Percentiles rank a stretch among this genome's conserved stretches.
Conservation (phyloP, 2,329 filamentous ascomycete genomes). For the Fusarium guadeloupense region DNA sequence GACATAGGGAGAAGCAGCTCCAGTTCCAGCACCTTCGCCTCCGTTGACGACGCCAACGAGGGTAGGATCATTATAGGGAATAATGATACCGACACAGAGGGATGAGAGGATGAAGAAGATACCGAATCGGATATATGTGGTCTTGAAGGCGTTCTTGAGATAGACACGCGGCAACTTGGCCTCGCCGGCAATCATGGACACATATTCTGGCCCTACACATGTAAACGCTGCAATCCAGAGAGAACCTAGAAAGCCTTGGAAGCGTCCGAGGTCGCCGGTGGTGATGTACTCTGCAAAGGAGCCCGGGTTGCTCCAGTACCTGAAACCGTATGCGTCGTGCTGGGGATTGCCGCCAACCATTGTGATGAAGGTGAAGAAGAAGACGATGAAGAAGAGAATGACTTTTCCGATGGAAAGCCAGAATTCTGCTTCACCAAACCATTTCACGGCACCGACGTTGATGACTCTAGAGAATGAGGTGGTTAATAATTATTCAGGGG, state of each 20-base stretch:
- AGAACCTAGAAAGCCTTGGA: background rate
- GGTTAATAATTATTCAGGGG: background rate
- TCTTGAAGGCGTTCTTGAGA: slow-evolving; percentile 10
- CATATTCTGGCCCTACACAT: background rate
- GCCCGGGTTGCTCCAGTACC: slow-evolving; percentile 2
- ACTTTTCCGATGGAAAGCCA: slow-evolving; percentile 8
- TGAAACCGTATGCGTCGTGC: background rate
- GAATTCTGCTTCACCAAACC: slow-evolving; percentile 15
- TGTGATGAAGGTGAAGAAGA: slow-evolving; percentile 13
- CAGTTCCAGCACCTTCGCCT: background rate
- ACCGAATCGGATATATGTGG: background rate
- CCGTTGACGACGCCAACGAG: background rate
- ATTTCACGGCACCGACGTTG: slow-evolving; percentile 6
- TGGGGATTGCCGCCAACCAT: slow-evolving; percentile 9
- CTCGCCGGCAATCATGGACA: slow-evolving; percentile 6
- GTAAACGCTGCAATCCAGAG: slow-evolving; percentile 2
- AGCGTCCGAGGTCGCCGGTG: background rate
- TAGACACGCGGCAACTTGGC: slow-evolving; percentile 1
- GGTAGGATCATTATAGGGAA: background rate
- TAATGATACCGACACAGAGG: background rate
- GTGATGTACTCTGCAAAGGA: background rate
- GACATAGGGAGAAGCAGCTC: slow-evolving; percentile 4
- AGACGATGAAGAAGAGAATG: slow-evolving; percentile 7
- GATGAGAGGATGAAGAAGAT: slow-evolving; percentile 1
- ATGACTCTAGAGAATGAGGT: background rate